phyloP scores from a whole-genome alignment of 2,329 filamentous ascomycete species.

The Podosphaera aphanis region DNA sequence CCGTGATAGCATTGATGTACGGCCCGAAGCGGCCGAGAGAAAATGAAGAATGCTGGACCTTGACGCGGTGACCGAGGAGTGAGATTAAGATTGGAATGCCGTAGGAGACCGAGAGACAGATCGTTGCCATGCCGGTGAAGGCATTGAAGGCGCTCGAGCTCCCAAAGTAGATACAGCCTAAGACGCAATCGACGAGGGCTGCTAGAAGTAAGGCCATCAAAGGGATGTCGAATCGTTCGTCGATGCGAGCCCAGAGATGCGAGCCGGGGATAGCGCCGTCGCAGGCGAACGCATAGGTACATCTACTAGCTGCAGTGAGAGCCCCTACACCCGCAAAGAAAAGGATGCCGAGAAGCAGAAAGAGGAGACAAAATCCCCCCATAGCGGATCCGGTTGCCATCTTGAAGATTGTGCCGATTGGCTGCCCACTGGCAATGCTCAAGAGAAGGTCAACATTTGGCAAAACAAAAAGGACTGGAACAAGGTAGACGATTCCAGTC shows the following conservation, averaged over 20 bases:
- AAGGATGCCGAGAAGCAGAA: conserved; percentile 25
- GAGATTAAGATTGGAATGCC: conserved; percentile 52
- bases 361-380: conserved; percentile 24
- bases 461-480: conserved; percentile 22
- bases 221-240: conserved; percentile 36
- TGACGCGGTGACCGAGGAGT: conserved; percentile 35
- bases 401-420: conserved; percentile 26
- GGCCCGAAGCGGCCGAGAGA: conserved; percentile 30
- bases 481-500: conserved; percentile 26
- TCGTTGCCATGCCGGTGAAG: conserved; percentile 46
- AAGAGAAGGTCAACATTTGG: conserved; percentile 1
- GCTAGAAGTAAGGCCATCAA: conserved; percentile 41
- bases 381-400: conserved; percentile 25
- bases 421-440: conserved; percentile 18
- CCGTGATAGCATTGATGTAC: conserved; percentile 31
- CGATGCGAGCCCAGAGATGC: conserved; percentile 33
- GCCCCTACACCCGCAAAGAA: conserved; percentile 30
- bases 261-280: conserved; percentile 45
- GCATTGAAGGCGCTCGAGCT: conserved; percentile 46
- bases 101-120: conserved; percentile 49
- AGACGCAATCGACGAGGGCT: conserved; percentile 35
- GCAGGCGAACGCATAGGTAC: conserved; percentile 43
- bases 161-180: conserved; percentile 47
- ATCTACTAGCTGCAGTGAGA: conserved; percentile 29
- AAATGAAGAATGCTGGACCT: conserved; percentile 30